Conservation (phyloP, 148 eudicot species). For the Chenopodium formosanum region DNA sequence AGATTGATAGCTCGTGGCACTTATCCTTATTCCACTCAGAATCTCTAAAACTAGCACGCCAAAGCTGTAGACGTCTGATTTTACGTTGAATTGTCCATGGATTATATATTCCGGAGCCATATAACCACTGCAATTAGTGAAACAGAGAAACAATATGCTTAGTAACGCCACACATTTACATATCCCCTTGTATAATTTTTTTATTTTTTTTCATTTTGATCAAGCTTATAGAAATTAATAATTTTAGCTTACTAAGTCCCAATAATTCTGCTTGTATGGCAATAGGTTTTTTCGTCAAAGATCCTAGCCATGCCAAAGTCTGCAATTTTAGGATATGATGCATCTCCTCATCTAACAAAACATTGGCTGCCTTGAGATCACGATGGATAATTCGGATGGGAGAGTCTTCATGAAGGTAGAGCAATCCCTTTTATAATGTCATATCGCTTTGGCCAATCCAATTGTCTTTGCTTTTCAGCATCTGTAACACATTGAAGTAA, state of each 20-base stretch:
- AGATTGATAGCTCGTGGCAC: neutral
- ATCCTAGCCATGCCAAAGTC: constrained; percentile 31
- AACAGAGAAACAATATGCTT: neutral
- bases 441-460: constrained; percentile 25
- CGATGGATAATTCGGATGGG: constrained; percentile 23
- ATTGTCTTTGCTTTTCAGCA: constrained; percentile 7
- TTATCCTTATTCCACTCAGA: constrained; percentile 20
- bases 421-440: constrained; percentile 26
- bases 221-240: neutral
- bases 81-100: constrained; percentile 24
- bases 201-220: neutral
- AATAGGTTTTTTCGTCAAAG: constrained; percentile 16
- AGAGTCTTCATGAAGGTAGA: constrained; percentile 28
- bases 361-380: constrained; percentile 26
- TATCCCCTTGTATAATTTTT: neutral
- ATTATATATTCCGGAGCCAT: constrained; percentile 29
- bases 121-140: constrained; percentile 21
- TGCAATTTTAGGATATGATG: constrained; percentile 30
- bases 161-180: neutral
- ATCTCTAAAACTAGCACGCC: constrained; percentile 26
- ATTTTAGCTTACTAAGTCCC: constrained; percentile 14
- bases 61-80: constrained; percentile 29
- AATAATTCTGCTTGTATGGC: constrained; percentile 15
- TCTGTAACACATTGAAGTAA: constrained; percentile 6
- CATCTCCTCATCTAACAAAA: constrained; percentile 22